Evolutionary conservation across 2,329 filamentous ascomycete species (phyloP).

Genomic region (Leptographium galeiforme): DNA sequence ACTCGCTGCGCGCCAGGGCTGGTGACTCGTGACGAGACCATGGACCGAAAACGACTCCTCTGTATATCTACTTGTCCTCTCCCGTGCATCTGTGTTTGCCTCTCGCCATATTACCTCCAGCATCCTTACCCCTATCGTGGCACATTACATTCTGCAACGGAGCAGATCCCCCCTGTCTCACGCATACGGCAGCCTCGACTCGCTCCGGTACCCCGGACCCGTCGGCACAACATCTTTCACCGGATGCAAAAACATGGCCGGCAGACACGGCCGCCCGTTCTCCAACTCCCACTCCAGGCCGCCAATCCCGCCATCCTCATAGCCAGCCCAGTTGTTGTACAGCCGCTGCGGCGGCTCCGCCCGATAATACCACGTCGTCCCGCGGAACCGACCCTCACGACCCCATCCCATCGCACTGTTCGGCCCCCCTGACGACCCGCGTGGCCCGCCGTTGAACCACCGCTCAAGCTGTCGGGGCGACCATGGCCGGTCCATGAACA

Average conservation of each 20-base stretch:
- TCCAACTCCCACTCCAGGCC: slow-evolving; percentile 41
- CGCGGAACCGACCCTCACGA: slow-evolving; percentile 41
- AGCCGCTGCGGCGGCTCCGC: slow-evolving; percentile 42
- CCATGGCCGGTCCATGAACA: slow-evolving; percentile 70
- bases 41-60: background rate
- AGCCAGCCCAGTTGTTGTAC: slow-evolving; percentile 52
- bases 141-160: too few species aligned
- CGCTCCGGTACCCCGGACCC: slow-evolving; percentile 26
- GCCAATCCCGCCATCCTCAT: slow-evolving; percentile 39
- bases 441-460: slow-evolving; percentile 47
- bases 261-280: slow-evolving; percentile 44
- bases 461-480: slow-evolving; percentile 35
- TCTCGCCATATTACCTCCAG: background rate
- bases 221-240: slow-evolving; percentile 45
- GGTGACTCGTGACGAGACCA: background rate
- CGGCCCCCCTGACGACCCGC: slow-evolving; percentile 33
- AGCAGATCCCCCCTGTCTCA: background rate
- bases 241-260: slow-evolving; percentile 44
- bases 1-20: slow-evolving; percentile 53
- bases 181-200: slow-evolving; percentile 25
- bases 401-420: slow-evolving; percentile 48
- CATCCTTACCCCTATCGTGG: too few species aligned
- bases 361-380: slow-evolving; percentile 49
- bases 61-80: background rate
- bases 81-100: background rate